Evolutionary conservation across 768 basidiomycete genomes (phyloP).

Genomic region (Nidula microcarpa): DNA sequence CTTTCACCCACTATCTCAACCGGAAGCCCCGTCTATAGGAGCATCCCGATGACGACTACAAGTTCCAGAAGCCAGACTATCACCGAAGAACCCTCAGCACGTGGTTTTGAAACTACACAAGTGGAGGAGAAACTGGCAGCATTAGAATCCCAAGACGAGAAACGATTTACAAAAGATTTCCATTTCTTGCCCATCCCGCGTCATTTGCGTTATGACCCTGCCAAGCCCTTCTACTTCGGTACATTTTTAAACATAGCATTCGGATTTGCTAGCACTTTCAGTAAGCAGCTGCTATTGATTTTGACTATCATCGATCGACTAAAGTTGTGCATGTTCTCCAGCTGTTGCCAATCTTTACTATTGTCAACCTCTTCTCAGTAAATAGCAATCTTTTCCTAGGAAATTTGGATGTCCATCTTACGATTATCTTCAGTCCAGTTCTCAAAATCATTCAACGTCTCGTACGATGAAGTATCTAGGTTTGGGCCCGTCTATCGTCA

Average conservation of each 20-base stretch:
- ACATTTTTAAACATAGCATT: conserved; percentile 51
- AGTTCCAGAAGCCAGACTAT: neutral
- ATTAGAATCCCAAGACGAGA: neutral
- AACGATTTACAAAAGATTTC: conserved; percentile 39
- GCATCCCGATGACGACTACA: neutral
- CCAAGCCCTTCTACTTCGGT: conserved; percentile 51
- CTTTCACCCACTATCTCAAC: neutral
- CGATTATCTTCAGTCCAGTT: conserved; percentile 33
- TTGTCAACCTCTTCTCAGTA: conserved; percentile 76
- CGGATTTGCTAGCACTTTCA: conserved; percentile 59
- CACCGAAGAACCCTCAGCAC: neutral
- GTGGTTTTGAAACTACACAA: neutral
- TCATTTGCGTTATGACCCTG: conserved; percentile 46
- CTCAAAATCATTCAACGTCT: conserved; percentile 24
- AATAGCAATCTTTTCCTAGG: conserved; percentile 12
- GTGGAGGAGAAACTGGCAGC: neutral
- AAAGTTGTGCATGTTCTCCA: conserved; percentile 13
- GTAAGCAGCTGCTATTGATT: conserved; percentile 12
- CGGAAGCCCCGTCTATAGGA: neutral
- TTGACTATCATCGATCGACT: neutral
- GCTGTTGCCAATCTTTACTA: conserved; percentile 80
- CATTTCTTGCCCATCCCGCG: conserved; percentile 64
- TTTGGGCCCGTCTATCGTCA: conserved; percentile 1
- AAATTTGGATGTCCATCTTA: neutral
- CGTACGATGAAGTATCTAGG: conserved; percentile 16